Base-by-base conservation (phyloP, 345 rosid species). In the Sapria himalayana region DNA sequence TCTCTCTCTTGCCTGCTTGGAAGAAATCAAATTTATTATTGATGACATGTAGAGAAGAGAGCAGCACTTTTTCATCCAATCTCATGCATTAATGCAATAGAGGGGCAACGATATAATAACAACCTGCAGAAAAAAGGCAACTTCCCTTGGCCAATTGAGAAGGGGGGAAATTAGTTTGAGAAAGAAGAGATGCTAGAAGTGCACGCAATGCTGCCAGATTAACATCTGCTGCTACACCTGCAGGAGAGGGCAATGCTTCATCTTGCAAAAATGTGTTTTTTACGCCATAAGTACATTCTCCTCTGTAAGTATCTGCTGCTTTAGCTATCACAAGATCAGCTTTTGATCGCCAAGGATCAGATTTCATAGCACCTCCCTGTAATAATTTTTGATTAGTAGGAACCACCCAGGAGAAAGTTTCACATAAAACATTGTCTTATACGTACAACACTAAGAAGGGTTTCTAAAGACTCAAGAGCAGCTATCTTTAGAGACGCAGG, bases 101-200 rank as follows among this genome's bases (percentile, higher is more conserved):
- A n/a, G n/a, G n/a, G n/a, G n/a, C n/a, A n/a, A n/a, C n/a, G n/a
- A n/a, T n/a, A 29, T n/a, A 21, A 41, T 36, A 11, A 25, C 55
- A 71, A 81, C 94, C 98, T 67, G 50, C 69, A 16, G 54, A 69
- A 44, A 79, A 89, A 59, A 82, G 81, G 64, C 79, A 75, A 51
- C 76, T 72, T 34, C 72, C 69, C 51, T 46, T 61, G 47, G 84
- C 70, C 39, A 89, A 60, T 64, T 59, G 63, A 27, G 64, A 57
- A 19, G 93, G 75, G 2, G 81, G 81, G 29, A 32, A 34, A 43
- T 54, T 55, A 53, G 74, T 53, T 25, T 75, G 85, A 35, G 95
- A 74, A 51, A 82, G 73, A 6, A 84, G 71, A 48, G 93, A 79
- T 35, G 77, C 73, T 59, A 65, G 57, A 44, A 89, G 73, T 22